Percentiles rank a stretch among this genome's conserved stretches.
Conservation (phyloP, 2,329 filamentous ascomycete genomes). For the Neobulgaria alba region DNA sequence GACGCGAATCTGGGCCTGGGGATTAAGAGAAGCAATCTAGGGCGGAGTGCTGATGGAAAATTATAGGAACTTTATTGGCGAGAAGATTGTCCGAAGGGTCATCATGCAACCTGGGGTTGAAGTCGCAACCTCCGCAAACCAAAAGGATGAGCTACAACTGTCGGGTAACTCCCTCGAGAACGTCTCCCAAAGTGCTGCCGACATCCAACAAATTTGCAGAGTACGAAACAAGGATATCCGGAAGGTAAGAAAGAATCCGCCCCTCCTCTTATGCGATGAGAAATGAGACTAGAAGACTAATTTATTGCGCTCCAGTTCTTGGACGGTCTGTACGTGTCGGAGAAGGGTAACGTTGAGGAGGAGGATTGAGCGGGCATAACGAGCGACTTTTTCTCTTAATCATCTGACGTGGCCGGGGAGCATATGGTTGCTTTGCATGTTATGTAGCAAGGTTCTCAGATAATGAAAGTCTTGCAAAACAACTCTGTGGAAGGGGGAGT, state of each 20-base stretch:
- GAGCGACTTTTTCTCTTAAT: slow-evolving; percentile 20
- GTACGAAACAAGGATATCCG: slow-evolving; percentile 99
- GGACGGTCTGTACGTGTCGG: slow-evolving; percentile 99
- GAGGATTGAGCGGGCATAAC: slow-evolving; percentile 30
- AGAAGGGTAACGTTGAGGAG: slow-evolving; percentile 90
- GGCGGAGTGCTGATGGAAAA: slow-evolving; percentile 28
- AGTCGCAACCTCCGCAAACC: slow-evolving; percentile 78
- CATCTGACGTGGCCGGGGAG: slow-evolving; percentile 21
- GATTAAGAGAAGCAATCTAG: not conserved
- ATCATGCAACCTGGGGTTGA: slow-evolving; percentile 85
- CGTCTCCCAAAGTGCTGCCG: slow-evolving; percentile 95
- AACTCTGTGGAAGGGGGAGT: no score
- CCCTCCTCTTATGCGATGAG: not conserved
- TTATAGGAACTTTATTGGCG: slow-evolving; percentile 87
- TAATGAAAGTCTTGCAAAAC: slow-evolving; percentile 27
- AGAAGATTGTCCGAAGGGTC: slow-evolving; percentile 97
- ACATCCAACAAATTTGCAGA: slow-evolving; percentile 99
- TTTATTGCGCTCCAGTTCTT: slow-evolving; percentile 61
- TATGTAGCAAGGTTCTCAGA: slow-evolving; percentile 26
- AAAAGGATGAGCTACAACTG: slow-evolving; percentile 97
- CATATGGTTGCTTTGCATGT: slow-evolving; percentile 27
- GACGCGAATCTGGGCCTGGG: no score
- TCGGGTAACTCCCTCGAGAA: slow-evolving; percentile 91
- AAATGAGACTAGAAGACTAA: not conserved
- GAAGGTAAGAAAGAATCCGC: slow-evolving; percentile 55